phyloP scores from a whole-genome alignment of 805 yeast species.

The Saccharomycopsis babjevae region DNA sequence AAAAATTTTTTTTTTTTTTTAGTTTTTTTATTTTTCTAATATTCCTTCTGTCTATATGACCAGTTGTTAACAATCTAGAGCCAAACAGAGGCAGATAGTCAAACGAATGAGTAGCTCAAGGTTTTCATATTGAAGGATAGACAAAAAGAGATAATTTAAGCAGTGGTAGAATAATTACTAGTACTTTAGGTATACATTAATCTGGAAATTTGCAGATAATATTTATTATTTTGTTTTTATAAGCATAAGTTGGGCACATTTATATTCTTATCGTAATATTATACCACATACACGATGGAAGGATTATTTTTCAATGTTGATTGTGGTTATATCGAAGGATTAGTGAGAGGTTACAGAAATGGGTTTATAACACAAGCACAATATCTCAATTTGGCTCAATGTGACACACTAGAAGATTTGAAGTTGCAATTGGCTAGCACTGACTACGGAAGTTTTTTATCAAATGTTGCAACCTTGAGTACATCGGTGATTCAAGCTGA shows the following conservation, averaged over 20 bases:
- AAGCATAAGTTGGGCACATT: too few species aligned
- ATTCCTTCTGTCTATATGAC: neutral
- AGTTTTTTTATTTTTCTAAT: neutral
- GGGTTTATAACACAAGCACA: slow-evolving; percentile 71
- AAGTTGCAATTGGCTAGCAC: slow-evolving; percentile 91
- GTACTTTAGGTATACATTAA: too few species aligned
- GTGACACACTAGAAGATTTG: slow-evolving; percentile 89
- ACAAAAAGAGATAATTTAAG: neutral
- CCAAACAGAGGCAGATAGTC: neutral
- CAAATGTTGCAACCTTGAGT: slow-evolving; percentile 70
- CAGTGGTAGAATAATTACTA: too few species aligned
- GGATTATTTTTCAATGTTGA: slow-evolving; percentile 88
- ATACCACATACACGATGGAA: slow-evolving; percentile 47
- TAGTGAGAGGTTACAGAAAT: slow-evolving; percentile 87
- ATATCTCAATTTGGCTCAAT: slow-evolving; percentile 87
- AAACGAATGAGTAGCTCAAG: neutral
- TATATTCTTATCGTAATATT: neutral
- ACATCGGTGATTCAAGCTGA: slow-evolving; percentile 80
- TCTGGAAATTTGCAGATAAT: too few species aligned
- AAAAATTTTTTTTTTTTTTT: neutral
- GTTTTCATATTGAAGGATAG: neutral
- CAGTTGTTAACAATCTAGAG: neutral
- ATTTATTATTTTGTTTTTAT: too few species aligned
- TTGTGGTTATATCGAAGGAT: slow-evolving; percentile 85
- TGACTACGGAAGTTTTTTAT: slow-evolving; percentile 85